Evolutionary conservation across 495 filamentous ascomycete genomes (phyloP).

Genomic region (Aspergillus saccharolyticus): DNA sequence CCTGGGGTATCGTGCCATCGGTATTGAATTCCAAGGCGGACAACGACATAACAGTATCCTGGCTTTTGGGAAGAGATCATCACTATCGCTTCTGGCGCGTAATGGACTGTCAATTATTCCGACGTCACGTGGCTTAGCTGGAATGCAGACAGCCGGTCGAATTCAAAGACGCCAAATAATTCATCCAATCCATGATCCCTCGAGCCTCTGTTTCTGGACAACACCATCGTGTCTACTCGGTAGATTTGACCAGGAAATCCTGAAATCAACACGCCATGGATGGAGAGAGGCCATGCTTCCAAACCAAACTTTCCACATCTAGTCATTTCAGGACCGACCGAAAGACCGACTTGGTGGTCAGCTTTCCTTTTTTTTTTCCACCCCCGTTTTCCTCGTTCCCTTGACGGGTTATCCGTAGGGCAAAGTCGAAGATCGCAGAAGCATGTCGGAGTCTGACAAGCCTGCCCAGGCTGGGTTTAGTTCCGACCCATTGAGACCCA

Average conservation of each 20-base stretch:
- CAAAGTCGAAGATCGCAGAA: constrained; percentile 2
- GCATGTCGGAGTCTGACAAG: constrained; percentile 7
- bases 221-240: not conserved
- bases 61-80: not conserved
- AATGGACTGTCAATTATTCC: constrained; percentile 5
- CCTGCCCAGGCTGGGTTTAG: constrained; percentile 5
- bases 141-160: constrained; percentile 16
- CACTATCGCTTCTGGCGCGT: constrained; percentile 18
- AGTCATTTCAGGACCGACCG: not conserved
- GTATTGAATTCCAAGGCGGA: no score
- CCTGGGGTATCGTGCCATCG: no score
- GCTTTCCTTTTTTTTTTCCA: not conserved
- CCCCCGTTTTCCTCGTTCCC: not conserved
- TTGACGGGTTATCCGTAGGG: not conserved
- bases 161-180: no score
- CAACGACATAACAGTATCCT: constrained; percentile 3
- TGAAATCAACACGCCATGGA: not conserved
- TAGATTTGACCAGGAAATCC: not conserved
- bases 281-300: not conserved
- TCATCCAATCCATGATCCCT: not conserved
- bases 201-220: not conserved
- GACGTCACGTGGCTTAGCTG: constrained; percentile 19
- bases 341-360: constrained; percentile 1
- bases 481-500: constrained; percentile 14
- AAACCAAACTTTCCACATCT: not conserved